Base-by-base conservation (phyloP, 1,284 basidiomycete genomes). In the Cryptococcus sp. region DNA sequence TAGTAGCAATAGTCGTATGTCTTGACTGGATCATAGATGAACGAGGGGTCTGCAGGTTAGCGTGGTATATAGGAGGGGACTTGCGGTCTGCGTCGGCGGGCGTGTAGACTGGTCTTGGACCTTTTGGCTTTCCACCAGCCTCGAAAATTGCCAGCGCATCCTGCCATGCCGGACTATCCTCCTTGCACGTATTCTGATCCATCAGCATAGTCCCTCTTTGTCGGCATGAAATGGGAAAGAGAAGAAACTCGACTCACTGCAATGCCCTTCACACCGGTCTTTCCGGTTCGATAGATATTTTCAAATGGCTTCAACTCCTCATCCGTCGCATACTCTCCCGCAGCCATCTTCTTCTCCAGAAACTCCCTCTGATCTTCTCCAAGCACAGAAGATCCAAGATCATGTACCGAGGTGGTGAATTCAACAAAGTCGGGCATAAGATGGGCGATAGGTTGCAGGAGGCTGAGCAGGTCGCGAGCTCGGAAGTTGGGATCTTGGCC, bases 341-440 rank as follows among this genome's bases (percentile, higher is more conserved):
- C 25, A 5, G 40, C 40, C n/a, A 48, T 48, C 47, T 43, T 48
- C 12, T 36, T 26, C 34, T 35, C 40, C 23, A 48, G 18, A 22
- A 43, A 48, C 10, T n/a, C 22, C 31, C 47, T 39, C 38, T 60
- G 59, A 46, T 58, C 56, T 12, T 48, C 47, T 19, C 56, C 59
- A 10, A 57, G 46, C 6, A 60, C 53, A 52, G 47, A 54, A 12
- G 48, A 47, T 1, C 61, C 61, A 1, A 62, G 53, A 43, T 66
- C 66, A 50, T 69, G 65, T 39, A 63, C 58, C 3, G 62, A 62
- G 11, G 45, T 54, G 42, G 56, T 48, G 16, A 65, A 32, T 21
- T 51, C 54, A 18, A 66, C 48, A 7, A 58, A 54, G 9, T 39
- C 39, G 3, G 58, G 52, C 6, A 68, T 48, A 23, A 50, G 47